Evolutionary conservation across 352 stramenopile species (phyloP), one percentile per base, ranked within the genome.

Genomic region (Phytopythium delawarense): DNA sequence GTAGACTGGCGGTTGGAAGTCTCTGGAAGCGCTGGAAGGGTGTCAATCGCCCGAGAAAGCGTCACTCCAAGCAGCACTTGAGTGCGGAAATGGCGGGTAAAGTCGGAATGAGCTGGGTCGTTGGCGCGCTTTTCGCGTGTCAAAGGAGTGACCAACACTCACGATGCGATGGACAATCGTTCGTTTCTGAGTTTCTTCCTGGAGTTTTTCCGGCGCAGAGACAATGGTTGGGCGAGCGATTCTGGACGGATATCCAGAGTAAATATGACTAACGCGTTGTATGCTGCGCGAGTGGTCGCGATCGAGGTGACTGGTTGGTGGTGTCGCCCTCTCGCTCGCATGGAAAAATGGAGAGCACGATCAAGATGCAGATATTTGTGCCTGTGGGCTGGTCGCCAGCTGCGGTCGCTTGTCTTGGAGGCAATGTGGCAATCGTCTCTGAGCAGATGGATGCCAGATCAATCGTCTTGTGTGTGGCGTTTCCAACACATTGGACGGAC

Each of bases 101-200:
- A 35, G 23, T 25, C 2, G 23, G 48, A 53, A 53, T 53, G 48
- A 15, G 48, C 48, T 52, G 45, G 21, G 32, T 2, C n/a, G 45
- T 52, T 52, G 45, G 45, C 45, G 21, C 45, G 45, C 12, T 52
- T 52, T 52, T 37, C 7, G 25, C 48, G 13, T 37, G 48, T 53
- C 23, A 53, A 46, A 5, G 32, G 9, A 21, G 15, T 25, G 45
- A 51, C 45, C 45, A 51, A 6, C 45, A 51, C 45, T 51, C 48
- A 23, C 48, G n/a, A 37, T 51, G n/a, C 21, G 25, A 21, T 0
- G 7, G 48, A 53, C 48, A 18, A 30, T 37, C 48, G n/a, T 23
- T 48, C 40, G 6, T 12, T 12, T 48, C 2, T 21, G 40, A 23
- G 15, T 18, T 48, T 48, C 40, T 48, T 37, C 32, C 18, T 21